Conservation (phyloP, 352 stramenopile species). For the Pythium dissotocum region DNA sequence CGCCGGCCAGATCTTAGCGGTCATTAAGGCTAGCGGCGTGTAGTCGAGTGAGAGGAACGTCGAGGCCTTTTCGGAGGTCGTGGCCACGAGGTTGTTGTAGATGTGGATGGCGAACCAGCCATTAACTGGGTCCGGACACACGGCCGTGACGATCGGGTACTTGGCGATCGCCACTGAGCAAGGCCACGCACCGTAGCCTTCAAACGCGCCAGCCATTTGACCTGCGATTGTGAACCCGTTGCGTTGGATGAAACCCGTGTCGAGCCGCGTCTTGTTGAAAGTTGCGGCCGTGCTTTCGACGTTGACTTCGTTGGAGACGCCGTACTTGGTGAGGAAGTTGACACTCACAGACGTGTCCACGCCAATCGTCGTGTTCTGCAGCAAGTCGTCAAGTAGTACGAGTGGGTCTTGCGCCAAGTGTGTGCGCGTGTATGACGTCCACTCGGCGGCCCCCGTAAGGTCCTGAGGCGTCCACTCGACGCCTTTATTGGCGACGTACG, state of each 20-base stretch:
- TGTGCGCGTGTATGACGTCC: constrained; percentile 8
- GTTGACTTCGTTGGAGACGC: constrained; percentile 4
- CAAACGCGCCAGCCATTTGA: constrained; percentile 8
- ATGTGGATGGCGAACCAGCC: constrained; percentile 23
- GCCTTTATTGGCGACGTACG: background rate
- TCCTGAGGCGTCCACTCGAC: constrained; percentile 1
- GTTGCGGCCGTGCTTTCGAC: constrained; percentile 5
- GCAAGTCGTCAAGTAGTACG: constrained; percentile 2
- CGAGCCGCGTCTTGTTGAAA: constrained; percentile 10
- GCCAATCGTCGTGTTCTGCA: constrained; percentile 6
- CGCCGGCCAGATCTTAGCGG: constrained; percentile 13
- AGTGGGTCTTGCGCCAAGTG: constrained; percentile 7
- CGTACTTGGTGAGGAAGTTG: constrained; percentile 19
- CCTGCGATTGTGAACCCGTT: constrained; percentile 7
- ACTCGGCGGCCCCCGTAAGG: constrained; percentile 11
- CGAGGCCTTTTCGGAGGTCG: constrained; percentile 23
- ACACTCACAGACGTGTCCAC: constrained; percentile 14
- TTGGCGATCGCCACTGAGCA: background rate
- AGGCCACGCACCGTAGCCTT: constrained; percentile 11
- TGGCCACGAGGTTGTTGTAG: constrained; percentile 28
- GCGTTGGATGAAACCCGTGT: background rate
- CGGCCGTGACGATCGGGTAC: background rate
- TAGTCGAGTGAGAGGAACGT: constrained; percentile 23
- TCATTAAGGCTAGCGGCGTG: constrained; percentile 25
- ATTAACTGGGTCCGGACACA: background rate